A percentile compares a stretch with the other conserved stretches of the same genome.
These are phyloP conservation scores for Volvariella surrecta DNA, from an alignment of 1,284 basidiomycete genomes.

Conservation along the genomic window DNA sequence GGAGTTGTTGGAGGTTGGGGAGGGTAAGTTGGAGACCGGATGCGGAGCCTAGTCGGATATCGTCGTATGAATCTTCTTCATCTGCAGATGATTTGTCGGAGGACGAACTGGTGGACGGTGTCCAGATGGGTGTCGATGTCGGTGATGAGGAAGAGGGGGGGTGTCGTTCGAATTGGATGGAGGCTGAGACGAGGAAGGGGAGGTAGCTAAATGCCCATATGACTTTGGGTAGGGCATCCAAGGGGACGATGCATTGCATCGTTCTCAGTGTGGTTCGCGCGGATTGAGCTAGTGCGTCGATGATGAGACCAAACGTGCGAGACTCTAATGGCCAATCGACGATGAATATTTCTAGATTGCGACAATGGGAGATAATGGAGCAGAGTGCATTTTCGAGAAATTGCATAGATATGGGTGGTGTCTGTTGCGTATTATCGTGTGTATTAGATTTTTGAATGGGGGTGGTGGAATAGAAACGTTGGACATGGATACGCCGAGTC, in stretches of 20 bases:
- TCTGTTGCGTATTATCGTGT: not conserved
- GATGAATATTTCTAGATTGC: constrained; percentile 62
- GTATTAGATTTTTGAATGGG: constrained; percentile 16
- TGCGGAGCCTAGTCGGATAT: constrained; percentile 46
- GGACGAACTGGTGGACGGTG: constrained; percentile 18
- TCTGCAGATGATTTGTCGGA: no score
- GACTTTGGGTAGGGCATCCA: constrained; percentile 45
- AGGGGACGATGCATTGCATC: constrained; percentile 49
- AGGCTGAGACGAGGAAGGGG: constrained; percentile 40
- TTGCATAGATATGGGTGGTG: constrained; percentile 23
- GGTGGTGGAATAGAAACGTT: constrained; percentile 33
- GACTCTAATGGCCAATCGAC: constrained; percentile 50
- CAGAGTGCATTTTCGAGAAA: constrained; percentile 35
- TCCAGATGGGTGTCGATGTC: constrained; percentile 16
- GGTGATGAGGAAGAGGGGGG: constrained; percentile 8
- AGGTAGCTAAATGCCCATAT: constrained; percentile 60
- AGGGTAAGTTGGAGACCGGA: constrained; percentile 47
- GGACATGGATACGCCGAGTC: constrained; percentile 54
- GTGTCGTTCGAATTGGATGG: constrained; percentile 40
- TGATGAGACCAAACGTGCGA: constrained; percentile 46
- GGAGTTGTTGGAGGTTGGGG: constrained; percentile 49
- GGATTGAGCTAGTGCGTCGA: constrained; percentile 46
- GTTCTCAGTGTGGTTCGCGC: constrained; percentile 43
- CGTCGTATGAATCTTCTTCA: constrained; percentile 10
- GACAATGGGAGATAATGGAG: constrained; percentile 49